phyloP scores from a whole-genome alignment of 257 asterid genomes.

The Primulina huaijiensis region DNA sequence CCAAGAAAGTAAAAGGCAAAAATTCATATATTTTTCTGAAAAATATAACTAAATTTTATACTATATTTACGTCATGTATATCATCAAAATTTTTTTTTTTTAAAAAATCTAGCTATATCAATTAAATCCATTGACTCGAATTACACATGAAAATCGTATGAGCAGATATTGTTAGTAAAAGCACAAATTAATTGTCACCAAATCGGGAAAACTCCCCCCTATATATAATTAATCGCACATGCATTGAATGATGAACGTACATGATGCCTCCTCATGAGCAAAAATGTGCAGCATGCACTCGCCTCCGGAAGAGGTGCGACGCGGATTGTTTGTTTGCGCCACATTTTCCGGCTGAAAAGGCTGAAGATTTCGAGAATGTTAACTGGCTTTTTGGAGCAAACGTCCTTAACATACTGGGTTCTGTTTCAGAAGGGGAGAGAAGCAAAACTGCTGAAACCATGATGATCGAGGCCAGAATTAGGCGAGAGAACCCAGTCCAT shows the following conservation, averaged over 20 bases:
- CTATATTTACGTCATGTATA: no score
- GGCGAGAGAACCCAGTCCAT: conserved; percentile 21
- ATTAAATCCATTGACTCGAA: no score
- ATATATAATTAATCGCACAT: not conserved
- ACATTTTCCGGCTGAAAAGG: not conserved
- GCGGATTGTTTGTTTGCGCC: conserved; percentile 14
- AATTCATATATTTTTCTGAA: no score
- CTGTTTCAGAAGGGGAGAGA: not conserved
- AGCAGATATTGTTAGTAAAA: not conserved
- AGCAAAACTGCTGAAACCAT: not conserved
- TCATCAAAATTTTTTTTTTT: no score
- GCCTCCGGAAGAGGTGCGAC: conserved; percentile 6
- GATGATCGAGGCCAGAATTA: conserved; percentile 9
- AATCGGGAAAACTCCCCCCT: not conserved
- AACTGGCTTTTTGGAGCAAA: conserved; percentile 20
- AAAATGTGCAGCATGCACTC: conserved; percentile 13
- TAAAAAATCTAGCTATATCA: no score
- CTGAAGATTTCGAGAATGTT: conserved; percentile 17
- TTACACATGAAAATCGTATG: not conserved
- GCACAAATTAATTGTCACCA: not conserved
- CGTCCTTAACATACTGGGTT: not conserved
- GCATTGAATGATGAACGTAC: not conserved
- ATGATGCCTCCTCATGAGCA: not conserved
- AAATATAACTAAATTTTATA: no score
- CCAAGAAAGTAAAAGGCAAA: no score